A percentile compares a stretch with the other conserved stretches of the same genome.
Evolutionary conservation across 2,329 filamentous ascomycete genomes (phyloP).

Genomic region (Alternaria tenuissima): DNA sequence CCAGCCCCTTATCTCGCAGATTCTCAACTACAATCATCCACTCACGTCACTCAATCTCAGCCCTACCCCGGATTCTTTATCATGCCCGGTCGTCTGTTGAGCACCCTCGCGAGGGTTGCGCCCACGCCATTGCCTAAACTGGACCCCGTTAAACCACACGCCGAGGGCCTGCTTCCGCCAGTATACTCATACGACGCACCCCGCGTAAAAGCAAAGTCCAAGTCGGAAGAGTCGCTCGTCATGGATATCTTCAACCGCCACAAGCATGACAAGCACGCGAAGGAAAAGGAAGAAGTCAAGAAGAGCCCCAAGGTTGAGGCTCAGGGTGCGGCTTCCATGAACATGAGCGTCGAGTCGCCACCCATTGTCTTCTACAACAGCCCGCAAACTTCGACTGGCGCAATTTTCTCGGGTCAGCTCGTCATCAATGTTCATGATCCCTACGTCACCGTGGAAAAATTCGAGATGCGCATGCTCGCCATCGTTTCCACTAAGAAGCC

Average conservation of each 20-base stretch:
- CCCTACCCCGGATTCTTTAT: constrained; percentile 43
- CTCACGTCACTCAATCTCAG: constrained; percentile 24
- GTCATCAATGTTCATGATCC: constrained; percentile 74
- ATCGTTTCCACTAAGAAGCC: constrained; percentile 82
- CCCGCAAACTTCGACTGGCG: constrained; percentile 78
- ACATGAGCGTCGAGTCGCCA: constrained; percentile 80
- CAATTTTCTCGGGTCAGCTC: constrained; percentile 84
- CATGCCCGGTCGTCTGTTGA: constrained; percentile 50
- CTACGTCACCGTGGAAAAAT: constrained; percentile 71
- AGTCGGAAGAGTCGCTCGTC: constrained; percentile 47
- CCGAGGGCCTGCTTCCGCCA: constrained; percentile 42
- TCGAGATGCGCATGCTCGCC: constrained; percentile 76
- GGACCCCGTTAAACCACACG: constrained; percentile 33
- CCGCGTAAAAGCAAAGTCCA: constrained; percentile 32
- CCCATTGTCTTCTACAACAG: constrained; percentile 84
- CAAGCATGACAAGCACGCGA: constrained; percentile 36
- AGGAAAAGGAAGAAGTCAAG: constrained; percentile 32
- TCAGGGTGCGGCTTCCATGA: constrained; percentile 60
- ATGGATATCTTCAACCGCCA: constrained; percentile 53
- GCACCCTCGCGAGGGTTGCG: constrained; percentile 42
- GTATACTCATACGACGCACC: constrained; percentile 48
- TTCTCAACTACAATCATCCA: constrained; percentile 17
- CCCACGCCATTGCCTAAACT: constrained; percentile 44
- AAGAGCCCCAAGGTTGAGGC: constrained; percentile 50
- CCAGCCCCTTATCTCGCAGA: constrained; percentile 25